phyloP scores from a whole-genome alignment of 352 stramenopile genomes.

The Globisporangium carolinianum region DNA sequence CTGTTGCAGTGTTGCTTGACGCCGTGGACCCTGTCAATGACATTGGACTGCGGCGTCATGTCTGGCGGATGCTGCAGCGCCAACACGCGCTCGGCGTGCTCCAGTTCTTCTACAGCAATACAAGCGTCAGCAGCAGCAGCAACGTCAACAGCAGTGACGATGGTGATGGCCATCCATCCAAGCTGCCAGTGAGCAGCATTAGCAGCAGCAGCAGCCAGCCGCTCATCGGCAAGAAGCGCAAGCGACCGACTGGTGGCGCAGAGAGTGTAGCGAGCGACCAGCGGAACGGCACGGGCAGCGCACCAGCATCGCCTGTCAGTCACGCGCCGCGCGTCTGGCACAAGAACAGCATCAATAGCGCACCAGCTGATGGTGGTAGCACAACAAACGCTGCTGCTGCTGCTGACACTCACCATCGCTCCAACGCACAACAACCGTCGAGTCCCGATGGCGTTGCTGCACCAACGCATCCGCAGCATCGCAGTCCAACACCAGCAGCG shows the following conservation, averaged over 20 bases:
- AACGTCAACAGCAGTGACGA: neutral
- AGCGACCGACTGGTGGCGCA: constrained; percentile 21
- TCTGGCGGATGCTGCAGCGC: constrained; percentile 51
- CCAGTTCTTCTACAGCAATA: constrained; percentile 35
- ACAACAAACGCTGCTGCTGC: too few species aligned
- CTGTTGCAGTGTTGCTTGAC: constrained; percentile 31
- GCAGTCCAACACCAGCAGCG: neutral
- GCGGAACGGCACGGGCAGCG: neutral
- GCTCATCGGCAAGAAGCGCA: constrained; percentile 43
- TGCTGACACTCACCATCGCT: too few species aligned
- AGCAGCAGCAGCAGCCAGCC: neutral
- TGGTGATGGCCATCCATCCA: neutral
- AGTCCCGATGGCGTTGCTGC: neutral
- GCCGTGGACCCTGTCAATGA: constrained; percentile 36
- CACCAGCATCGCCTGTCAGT: neutral
- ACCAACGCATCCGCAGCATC: too few species aligned
- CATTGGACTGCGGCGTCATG: constrained; percentile 30
- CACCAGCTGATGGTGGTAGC: neutral
- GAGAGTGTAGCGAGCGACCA: neutral
- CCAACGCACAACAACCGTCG: neutral
- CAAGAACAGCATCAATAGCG: neutral
- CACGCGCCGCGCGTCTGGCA: neutral
- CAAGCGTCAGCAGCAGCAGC: neutral
- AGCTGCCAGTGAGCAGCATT: too few species aligned
- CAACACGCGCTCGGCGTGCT: constrained; percentile 34